These are phyloP conservation scores for Lachancea meyersii DNA, from an alignment of 805 yeast species.

Conservation along the genomic window DNA sequence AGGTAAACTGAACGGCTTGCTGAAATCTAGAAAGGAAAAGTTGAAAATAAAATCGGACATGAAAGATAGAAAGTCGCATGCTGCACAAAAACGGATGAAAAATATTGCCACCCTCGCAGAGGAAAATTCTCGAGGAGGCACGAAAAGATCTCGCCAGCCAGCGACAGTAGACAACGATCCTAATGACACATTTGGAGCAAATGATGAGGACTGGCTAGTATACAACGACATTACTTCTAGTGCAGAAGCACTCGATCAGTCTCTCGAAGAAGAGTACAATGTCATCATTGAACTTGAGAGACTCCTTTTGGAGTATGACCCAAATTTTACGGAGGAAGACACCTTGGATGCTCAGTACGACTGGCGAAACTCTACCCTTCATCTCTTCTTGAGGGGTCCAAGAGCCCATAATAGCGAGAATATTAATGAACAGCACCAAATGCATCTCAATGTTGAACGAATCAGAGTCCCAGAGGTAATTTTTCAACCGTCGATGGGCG, in stretches of 20 bases:
- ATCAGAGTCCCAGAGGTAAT: slow-evolving; percentile 87
- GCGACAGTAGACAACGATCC: slow-evolving; percentile 84
- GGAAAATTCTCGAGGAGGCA: slow-evolving; percentile 38
- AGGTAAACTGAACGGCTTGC: slow-evolving; percentile 48
- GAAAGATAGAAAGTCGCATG: slow-evolving; percentile 81
- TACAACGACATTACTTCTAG: slow-evolving; percentile 75
- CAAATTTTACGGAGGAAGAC: slow-evolving; percentile 78
- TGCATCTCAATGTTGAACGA: slow-evolving; percentile 86
- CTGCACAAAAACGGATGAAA: slow-evolving; percentile 90
- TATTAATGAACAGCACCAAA: slow-evolving; percentile 80
- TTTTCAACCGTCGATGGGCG: slow-evolving; percentile 90
- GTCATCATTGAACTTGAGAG: slow-evolving; percentile 60
- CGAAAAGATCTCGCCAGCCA: slow-evolving; percentile 48
- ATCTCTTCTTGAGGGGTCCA: slow-evolving; percentile 86
- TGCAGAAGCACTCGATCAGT: slow-evolving; percentile 61
- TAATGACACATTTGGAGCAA: slow-evolving; percentile 88
- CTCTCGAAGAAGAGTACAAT: slow-evolving; percentile 66
- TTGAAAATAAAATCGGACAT: slow-evolving; percentile 67
- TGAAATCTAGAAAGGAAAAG: slow-evolving; percentile 60
- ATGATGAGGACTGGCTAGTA: slow-evolving; percentile 92
- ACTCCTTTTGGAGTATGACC: slow-evolving; percentile 74
- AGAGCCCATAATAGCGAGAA: slow-evolving; percentile 76
- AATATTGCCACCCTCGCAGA: slow-evolving; percentile 84
- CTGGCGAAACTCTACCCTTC: slow-evolving; percentile 76
- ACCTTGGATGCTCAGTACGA: slow-evolving; percentile 75